phyloP scores from a whole-genome alignment of 352 stramenopile genomes.

The Phytophthora pisi region DNA sequence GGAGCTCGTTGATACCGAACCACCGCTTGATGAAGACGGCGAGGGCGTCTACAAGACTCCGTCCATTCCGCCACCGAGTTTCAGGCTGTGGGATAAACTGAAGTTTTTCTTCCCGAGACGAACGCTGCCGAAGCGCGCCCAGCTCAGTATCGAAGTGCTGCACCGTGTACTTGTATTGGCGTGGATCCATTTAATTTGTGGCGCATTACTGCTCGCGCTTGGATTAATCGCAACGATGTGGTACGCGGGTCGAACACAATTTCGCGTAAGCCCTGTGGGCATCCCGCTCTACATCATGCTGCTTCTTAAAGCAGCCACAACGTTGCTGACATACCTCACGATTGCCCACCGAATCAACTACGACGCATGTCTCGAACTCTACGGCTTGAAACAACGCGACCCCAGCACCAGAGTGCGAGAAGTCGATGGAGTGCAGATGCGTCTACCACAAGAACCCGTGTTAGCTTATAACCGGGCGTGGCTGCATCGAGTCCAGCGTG shows the following conservation, averaged over 20 bases:
- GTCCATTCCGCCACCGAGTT: slow-evolving; percentile 24
- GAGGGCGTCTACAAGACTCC: slow-evolving; percentile 12
- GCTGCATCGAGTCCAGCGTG: slow-evolving; percentile 59
- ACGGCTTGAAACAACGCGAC: slow-evolving; percentile 30
- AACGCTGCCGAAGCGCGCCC: slow-evolving; percentile 55
- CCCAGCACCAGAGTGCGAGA: slow-evolving; percentile 36
- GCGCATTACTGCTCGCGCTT: slow-evolving; percentile 55
- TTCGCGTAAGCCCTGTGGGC: slow-evolving; percentile 52
- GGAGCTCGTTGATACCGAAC: slow-evolving; percentile 64
- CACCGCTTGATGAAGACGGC: slow-evolving; percentile 34
- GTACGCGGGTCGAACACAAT: slow-evolving; percentile 56
- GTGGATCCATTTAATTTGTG: slow-evolving; percentile 74
- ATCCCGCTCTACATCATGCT: slow-evolving; percentile 69
- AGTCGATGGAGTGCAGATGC: slow-evolving; percentile 34
- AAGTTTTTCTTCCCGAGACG: slow-evolving; percentile 78
- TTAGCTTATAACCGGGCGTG: slow-evolving; percentile 73
- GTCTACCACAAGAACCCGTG: slow-evolving; percentile 55
- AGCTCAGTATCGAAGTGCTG: slow-evolving; percentile 76
- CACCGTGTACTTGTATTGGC: slow-evolving; percentile 69
- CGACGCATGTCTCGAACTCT: slow-evolving; percentile 59
- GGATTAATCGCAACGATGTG: slow-evolving; percentile 49
- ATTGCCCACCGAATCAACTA: slow-evolving; percentile 70
- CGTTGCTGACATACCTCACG: slow-evolving; percentile 58
- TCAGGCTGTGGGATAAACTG: slow-evolving; percentile 55
- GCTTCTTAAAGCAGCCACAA: slow-evolving; percentile 62